Evolutionary conservation across 495 filamentous ascomycete genomes (phyloP), one percentile per base, ranked within the genome.

Genomic region (Darksidea phi): DNA sequence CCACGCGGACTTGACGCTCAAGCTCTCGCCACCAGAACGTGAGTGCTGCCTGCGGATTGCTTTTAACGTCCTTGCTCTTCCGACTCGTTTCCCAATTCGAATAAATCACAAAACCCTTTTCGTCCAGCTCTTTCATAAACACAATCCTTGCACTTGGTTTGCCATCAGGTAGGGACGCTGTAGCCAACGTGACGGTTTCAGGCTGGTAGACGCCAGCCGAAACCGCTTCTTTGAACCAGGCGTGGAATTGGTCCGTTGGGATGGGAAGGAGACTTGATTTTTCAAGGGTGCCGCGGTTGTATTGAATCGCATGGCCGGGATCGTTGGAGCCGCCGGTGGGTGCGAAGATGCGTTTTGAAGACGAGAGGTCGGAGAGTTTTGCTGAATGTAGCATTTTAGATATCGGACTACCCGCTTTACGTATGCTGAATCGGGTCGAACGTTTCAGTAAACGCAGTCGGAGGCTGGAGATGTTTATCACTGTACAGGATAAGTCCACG

Each of bases 21-120:
- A 91, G 68, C 57, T 84, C 82, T 66, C 76, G 74, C 82, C 80
- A 91, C 82, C 85, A 91, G 71, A 93, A 93, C 28, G 87, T 88
- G 66, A 93, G 74, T 38, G 82, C 80, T 8, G 86, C 88, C 64
- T 81, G 82, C 12, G 80, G 80, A 67, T 93, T 93, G 10, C 72
- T 80, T 25, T 70, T 69, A 20, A 93, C 73, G 72, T 93, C 89
- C 12, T 68, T 63, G 6, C 84, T 79, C 73, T 93, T 91, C 57
- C 82, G 80, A 48, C 77, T 82, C 1, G 87, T 97, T 26, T 80
- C 91, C 80, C 89, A 95, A 72, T 97, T 98, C 66, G 84, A 88
- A 75, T 97, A 98, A 12, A 97, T 79, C 24, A 96, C 89, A 74
- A 96, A 98, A 12, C 91, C 92, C 4, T 77, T 75, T 26, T 81